Evolutionary conservation across 164 flowering plant species (phyloP).

Genomic region (Nymphaea thermarum): DNA sequence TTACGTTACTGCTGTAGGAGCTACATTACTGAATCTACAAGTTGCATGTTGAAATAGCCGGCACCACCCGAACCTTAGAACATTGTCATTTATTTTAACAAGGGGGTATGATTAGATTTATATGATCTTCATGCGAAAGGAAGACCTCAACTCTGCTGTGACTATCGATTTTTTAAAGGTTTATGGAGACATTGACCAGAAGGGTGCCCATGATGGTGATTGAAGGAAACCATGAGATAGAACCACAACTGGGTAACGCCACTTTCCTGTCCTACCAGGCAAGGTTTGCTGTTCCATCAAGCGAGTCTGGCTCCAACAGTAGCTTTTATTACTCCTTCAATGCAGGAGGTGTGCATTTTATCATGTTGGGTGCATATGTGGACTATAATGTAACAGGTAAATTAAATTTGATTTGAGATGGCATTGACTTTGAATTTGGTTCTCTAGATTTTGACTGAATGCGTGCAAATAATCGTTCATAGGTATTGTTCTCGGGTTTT

Average conservation of each 20-base stretch:
- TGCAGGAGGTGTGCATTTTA: slow-evolving; percentile 79
- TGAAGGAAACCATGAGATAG: slow-evolving; percentile 95
- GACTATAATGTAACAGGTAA: slow-evolving; percentile 65
- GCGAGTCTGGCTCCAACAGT: slow-evolving; percentile 57
- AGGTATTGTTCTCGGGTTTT: no score
- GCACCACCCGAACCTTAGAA: no score
- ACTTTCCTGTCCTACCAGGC: slow-evolving; percentile 56
- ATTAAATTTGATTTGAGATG: background rate
- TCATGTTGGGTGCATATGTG: slow-evolving; percentile 87
- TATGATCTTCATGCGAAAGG: background rate
- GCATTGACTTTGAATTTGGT: background rate
- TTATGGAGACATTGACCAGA: slow-evolving; percentile 76
- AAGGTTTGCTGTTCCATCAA: slow-evolving; percentile 76
- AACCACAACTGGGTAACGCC: slow-evolving; percentile 59
- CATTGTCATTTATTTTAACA: no score
- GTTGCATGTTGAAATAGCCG: no score
- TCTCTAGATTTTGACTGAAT: background rate
- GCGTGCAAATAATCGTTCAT: background rate
- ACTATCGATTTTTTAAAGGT: slow-evolving; percentile 24
- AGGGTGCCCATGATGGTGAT: slow-evolving; percentile 89
- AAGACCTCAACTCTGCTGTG: background rate
- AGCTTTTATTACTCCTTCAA: slow-evolving; percentile 77
- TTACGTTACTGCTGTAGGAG: no score
- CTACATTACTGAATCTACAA: no score
- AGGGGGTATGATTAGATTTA: no score